Evolutionary conservation across 306 rosid species (phyloP).

Genomic region (Acacia melanoxylon): DNA sequence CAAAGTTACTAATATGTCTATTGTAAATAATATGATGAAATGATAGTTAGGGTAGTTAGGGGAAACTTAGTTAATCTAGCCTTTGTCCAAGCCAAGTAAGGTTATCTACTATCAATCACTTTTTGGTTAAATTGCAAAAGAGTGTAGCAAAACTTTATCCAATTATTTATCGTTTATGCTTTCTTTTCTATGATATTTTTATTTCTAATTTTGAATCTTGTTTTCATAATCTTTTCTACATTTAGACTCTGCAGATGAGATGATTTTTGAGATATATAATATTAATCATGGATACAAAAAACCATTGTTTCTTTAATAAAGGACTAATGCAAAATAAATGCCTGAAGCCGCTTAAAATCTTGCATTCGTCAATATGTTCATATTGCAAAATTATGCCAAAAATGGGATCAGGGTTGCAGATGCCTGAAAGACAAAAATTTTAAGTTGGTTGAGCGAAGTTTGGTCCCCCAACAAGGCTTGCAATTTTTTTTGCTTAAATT

Average conservation of each 20-base stretch:
- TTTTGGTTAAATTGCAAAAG: constrained; percentile 50
- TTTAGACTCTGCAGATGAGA: neutral
- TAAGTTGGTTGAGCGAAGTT: neutral
- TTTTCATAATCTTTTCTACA: neutral
- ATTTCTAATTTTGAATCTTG: neutral
- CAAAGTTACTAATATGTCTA: neutral
- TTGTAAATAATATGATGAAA: too few relatives aligned
- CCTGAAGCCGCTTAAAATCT: neutral
- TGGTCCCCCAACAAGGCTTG: neutral
- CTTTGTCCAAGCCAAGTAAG: too few relatives aligned
- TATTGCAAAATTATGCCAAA: neutral
- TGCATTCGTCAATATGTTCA: neutral
- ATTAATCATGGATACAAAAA: neutral
- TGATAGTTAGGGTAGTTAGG: too few relatives aligned
- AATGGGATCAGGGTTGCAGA: neutral
- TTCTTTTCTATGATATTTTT: constrained; percentile 17
- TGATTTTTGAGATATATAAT: neutral
- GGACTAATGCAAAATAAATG: neutral
- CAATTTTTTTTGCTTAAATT: neutral
- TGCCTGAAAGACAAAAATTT: neutral
- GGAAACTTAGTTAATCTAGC: too few relatives aligned
- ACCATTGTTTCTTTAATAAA: neutral
- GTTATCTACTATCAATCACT: too few relatives aligned
- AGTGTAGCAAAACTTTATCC: constrained; percentile 92
- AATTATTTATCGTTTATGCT: constrained; percentile 74